Conservation (phyloP, 2,329 filamentous ascomycete genomes). For the Alternaria rosae region DNA sequence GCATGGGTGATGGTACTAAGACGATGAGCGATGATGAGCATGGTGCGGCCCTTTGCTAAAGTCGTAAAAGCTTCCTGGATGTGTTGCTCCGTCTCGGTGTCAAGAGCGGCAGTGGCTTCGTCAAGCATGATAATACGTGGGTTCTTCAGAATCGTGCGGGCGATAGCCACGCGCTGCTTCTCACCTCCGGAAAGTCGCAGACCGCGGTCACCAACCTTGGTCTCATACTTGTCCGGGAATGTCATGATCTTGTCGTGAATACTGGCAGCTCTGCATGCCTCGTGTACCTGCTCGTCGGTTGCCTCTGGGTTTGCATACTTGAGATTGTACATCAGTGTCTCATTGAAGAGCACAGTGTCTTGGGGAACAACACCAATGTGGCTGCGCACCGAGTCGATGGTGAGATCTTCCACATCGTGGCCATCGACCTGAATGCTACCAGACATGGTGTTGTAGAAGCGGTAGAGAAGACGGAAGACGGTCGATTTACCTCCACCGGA, state of each 20-base stretch:
- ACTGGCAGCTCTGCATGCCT: constrained; percentile 83
- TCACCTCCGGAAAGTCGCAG: constrained; percentile 88
- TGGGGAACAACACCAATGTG: constrained; percentile 97
- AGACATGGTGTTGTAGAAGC: constrained; percentile 87
- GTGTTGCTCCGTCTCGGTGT: constrained; percentile 91
- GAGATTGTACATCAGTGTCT: constrained; percentile 93
- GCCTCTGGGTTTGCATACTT: constrained; percentile 85
- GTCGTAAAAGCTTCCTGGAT: constrained; percentile 87
- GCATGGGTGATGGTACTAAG: constrained; percentile 64
- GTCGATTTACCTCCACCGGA: constrained; percentile 98
- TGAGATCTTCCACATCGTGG: constrained; percentile 81
- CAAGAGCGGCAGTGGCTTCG: constrained; percentile 89
- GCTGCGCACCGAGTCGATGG: constrained; percentile 89
- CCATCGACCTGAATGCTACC: constrained; percentile 87
- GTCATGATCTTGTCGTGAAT: constrained; percentile 91
- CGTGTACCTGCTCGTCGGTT: constrained; percentile 81
- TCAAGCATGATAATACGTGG: constrained; percentile 92
- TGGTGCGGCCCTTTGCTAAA: constrained; percentile 83
- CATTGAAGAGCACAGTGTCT: constrained; percentile 94
- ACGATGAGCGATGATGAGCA: constrained; percentile 89
- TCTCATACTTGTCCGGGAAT: constrained; percentile 87
- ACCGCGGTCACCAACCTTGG: constrained; percentile 90
- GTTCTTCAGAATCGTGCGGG: constrained; percentile 89
- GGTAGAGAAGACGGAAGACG: constrained; percentile 92
- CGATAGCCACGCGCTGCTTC: constrained; percentile 92